Base-by-base conservation (phyloP, 192 early-diverging fungal genomes). In the Umbelopsis sp. region DNA sequence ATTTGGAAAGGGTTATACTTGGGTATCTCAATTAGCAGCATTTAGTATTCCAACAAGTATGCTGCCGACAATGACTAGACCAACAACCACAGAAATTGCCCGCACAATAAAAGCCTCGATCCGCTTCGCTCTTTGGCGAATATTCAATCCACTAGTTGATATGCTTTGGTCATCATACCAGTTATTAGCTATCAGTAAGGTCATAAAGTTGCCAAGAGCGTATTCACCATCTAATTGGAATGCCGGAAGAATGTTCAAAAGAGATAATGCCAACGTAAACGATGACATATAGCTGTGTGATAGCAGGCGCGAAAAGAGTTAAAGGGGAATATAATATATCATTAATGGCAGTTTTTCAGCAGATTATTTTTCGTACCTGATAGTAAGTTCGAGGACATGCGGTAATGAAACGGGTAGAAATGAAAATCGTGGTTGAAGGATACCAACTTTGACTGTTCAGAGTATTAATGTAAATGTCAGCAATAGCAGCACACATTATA, bases 241-340 rank as follows among this genome's bases (percentile, higher is more conserved):
- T 10, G 89, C 89, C 3, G 92, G 92, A 20, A 93, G 75, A 74
- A 93, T 93, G 69, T 93, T 93, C 22, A 93, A 70, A 9, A 93
- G 41, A 7, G 90, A 81, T 34, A 93, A 71, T 22, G 91, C 91
- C 16, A 89, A 45, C 14, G 91, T 89, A 49, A 93, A 87, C 12
- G 91, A 90, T 31, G 88, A 82, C 17, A 82, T 87, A 66, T 91
- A 93, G 41, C 84, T 91, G 59, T 36, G 21, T n/a, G 10, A 21
- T 26, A 12, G 5, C 26, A 53, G 16, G 17, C 36, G 20, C 59
- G 0, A 3, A 3, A 17, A 1, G 29, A 9, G 24, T 31, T n/a
- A 17, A 8, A 31, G 0, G 9, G 8, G 24, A 21, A 29, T 7
- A 47, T 69, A 21, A 25, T 29, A 50, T 26, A n/a, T n/a, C 7